Evolutionary conservation across 805 yeast genomes (phyloP).

Genomic region (Isabelozyma heimii): DNA sequence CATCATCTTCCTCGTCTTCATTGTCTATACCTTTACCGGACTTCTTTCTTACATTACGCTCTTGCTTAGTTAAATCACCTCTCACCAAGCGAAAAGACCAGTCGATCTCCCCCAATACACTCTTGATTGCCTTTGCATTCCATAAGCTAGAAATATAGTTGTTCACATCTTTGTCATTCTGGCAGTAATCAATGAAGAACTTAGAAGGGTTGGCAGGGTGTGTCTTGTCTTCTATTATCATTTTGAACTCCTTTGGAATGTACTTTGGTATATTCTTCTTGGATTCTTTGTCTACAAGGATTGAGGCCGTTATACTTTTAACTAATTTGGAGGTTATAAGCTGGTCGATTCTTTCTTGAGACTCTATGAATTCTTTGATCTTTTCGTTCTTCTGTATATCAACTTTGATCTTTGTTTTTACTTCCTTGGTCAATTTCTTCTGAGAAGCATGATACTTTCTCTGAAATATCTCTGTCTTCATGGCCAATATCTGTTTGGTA

Average conservation of each 20-base stretch:
- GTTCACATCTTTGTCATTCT: constrained; percentile 39
- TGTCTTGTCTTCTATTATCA: constrained; percentile 24
- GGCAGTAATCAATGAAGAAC: constrained; percentile 42
- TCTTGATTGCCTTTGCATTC: constrained; percentile 42
- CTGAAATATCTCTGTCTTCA: constrained; percentile 44
- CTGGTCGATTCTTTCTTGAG: constrained; percentile 14
- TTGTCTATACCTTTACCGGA: constrained; percentile 15
- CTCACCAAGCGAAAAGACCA: constrained; percentile 47
- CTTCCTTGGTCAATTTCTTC: constrained; percentile 38
- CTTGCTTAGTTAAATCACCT: constrained; percentile 42
- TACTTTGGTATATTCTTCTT: constrained; percentile 33
- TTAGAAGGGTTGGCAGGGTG: constrained; percentile 43
- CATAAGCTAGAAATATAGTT: constrained; percentile 46
- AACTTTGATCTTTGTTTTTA: constrained; percentile 20
- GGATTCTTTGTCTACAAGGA: constrained; percentile 27
- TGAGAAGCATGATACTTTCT: constrained; percentile 49
- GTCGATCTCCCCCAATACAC: constrained; percentile 34
- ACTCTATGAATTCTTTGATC: constrained; percentile 18
- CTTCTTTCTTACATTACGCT: constrained; percentile 23
- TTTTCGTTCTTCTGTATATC: constrained; percentile 11
- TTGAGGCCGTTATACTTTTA: constrained; percentile 22
- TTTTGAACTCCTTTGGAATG: constrained; percentile 24
- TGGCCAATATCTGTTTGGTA: constrained; percentile 36
- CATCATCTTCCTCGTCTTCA: constrained; percentile 14
- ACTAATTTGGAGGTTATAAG: constrained; percentile 32